These are phyloP conservation scores for Phialemoniopsis sp. DNA, from an alignment of 2,329 filamentous ascomycete genomes.

Conservation along the genomic window DNA sequence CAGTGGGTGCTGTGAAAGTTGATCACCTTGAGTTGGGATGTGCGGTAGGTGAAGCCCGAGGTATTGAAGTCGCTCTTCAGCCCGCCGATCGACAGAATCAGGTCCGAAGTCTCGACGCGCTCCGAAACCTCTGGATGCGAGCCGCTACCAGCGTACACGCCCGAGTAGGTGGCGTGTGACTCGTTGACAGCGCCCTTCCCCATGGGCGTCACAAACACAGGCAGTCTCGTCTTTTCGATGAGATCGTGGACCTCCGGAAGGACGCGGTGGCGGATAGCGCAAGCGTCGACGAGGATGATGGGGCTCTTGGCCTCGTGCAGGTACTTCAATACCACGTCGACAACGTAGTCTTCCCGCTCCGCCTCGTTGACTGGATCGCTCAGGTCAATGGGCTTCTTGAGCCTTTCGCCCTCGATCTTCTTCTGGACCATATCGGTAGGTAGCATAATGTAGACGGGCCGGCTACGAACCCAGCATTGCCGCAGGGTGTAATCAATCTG, in stretches of 20 bases:
- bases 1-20: constrained; percentile 75
- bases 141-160: constrained; percentile 79
- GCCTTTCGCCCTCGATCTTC: constrained; percentile 69
- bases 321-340: constrained; percentile 71
- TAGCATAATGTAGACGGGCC: constrained; percentile 80
- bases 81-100: constrained; percentile 64
- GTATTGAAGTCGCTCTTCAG: constrained; percentile 75
- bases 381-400: constrained; percentile 69
- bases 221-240: constrained; percentile 68
- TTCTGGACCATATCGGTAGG: constrained; percentile 76
- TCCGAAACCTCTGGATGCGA: constrained; percentile 62
- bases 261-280: constrained; percentile 72
- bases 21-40: constrained; percentile 72
- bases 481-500: constrained; percentile 76
- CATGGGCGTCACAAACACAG: constrained; percentile 87
- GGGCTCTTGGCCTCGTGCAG: constrained; percentile 70
- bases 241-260: constrained; percentile 69
- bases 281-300: constrained; percentile 78
- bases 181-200: constrained; percentile 84
- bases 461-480: constrained; percentile 68
- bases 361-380: constrained; percentile 59
- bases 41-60: constrained; percentile 75
- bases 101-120: constrained; percentile 63
- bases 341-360: constrained; percentile 77
- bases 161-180: constrained; percentile 69